Percentiles rank a stretch among this genome's conserved stretches.
Evolutionary conservation across 2,329 filamentous ascomycete genomes (phyloP).

Genomic region (Magnaporthales sp.): DNA sequence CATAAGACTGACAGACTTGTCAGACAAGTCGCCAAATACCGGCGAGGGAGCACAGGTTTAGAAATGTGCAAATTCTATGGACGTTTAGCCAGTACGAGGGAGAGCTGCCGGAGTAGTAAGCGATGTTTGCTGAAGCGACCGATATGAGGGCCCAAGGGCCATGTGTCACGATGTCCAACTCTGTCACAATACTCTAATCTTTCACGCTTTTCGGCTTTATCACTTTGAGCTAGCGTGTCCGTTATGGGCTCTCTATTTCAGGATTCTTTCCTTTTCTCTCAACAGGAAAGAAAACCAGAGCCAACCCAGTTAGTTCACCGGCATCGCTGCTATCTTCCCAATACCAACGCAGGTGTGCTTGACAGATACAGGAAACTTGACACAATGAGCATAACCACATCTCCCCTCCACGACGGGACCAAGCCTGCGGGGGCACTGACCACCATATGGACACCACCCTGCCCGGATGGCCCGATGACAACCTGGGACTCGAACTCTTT

Average conservation of each 20-base stretch:
- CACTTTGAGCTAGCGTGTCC: not conserved
- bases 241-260: not conserved
- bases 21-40: not conserved
- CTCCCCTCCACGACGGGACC: not conserved
- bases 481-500: not conserved
- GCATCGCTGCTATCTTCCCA: not conserved
- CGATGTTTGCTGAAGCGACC: not conserved
- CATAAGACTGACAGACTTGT: not conserved
- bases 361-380: not conserved
- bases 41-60: not conserved
- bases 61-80: not conserved
- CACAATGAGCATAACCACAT: not conserved
- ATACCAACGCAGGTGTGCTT: not conserved
- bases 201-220: not conserved
- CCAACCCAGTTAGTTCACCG: not conserved
- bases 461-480: not conserved
- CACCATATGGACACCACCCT: constrained; percentile 3
- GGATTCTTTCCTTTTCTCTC: not conserved
- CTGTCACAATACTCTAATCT: not conserved
- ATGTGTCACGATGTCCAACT: not conserved
- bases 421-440: not conserved
- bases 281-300: not conserved
- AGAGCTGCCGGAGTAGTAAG: not conserved
- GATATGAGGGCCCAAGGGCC: not conserved
- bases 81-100: not conserved